Evolutionary conservation across 805 yeast species (phyloP).

Genomic region (Pichia manshurica): DNA sequence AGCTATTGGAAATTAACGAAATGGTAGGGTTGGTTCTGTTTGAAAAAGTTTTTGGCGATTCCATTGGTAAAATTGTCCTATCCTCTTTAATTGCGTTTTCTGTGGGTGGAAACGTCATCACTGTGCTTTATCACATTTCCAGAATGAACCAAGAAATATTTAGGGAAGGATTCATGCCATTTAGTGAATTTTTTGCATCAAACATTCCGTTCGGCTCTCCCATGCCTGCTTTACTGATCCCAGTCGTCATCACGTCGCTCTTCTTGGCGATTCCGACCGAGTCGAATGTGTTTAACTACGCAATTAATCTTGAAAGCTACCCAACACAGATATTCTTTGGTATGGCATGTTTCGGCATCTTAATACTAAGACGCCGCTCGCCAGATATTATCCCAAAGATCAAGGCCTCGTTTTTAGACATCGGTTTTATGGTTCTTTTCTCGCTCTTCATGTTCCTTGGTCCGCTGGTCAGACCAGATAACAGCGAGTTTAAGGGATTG

Average conservation of each 20-base stretch:
- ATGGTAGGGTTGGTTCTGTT: constrained; percentile 48
- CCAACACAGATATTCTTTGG: constrained; percentile 46
- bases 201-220: constrained; percentile 54
- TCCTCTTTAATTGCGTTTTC: constrained; percentile 47
- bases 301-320: constrained; percentile 47
- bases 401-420: constrained; percentile 45
- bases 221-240: constrained; percentile 39
- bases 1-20: constrained; percentile 40
- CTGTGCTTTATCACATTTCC: constrained; percentile 47
- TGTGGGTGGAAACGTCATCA: constrained; percentile 52
- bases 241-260: constrained; percentile 36
- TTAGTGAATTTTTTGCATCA: constrained; percentile 44
- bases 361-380: constrained; percentile 46
- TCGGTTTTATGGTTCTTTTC: constrained; percentile 39
- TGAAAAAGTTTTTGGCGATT: constrained; percentile 44
- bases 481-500: constrained; percentile 32
- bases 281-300: constrained; percentile 46
- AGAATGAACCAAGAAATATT: constrained; percentile 53
- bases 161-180: constrained; percentile 50
- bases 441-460: constrained; percentile 45
- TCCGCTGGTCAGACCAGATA: constrained; percentile 35
- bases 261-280: constrained; percentile 40
- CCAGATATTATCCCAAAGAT: constrained; percentile 47
- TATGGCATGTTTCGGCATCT: constrained; percentile 51
- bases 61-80: constrained; percentile 42